Evolutionary conservation across 768 basidiomycete species (phyloP).

Genomic region (Mycena rebaudengoi): DNA sequence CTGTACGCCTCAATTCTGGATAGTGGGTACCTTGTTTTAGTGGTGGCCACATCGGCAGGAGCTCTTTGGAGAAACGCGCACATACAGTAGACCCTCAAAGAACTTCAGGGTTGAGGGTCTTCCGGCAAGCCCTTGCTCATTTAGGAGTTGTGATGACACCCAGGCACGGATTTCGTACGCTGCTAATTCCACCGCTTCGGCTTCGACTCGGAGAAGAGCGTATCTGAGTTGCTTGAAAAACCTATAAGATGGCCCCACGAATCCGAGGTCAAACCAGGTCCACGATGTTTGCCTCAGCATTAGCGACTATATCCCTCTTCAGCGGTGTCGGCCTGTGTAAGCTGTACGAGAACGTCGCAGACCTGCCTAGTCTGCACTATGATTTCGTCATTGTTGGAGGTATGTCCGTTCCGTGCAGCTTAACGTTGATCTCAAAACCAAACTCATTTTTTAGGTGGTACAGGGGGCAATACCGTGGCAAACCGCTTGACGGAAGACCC

Average conservation of each 20-base stretch:
- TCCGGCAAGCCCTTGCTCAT: too few species aligned
- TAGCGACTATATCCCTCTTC: background rate
- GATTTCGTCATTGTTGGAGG: conserved; percentile 3
- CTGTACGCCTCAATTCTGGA: too few species aligned
- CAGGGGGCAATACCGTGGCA: background rate
- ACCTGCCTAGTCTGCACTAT: background rate
- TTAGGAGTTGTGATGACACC: too few species aligned
- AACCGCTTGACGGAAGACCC: background rate
- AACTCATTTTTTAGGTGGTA: background rate
- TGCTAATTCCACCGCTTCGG: too few species aligned
- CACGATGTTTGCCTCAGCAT: background rate
- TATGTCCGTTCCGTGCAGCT: background rate
- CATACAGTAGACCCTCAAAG: too few species aligned
- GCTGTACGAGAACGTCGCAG: background rate
- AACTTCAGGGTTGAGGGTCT: too few species aligned
- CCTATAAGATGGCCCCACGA: background rate
- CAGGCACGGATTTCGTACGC: too few species aligned
- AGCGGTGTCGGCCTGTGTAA: background rate
- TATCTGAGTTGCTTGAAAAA: too few species aligned
- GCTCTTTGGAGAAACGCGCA: too few species aligned
- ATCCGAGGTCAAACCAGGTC: background rate
- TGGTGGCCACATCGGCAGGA: too few species aligned
- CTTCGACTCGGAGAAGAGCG: too few species aligned
- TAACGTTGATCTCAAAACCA: background rate
- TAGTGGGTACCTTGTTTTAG: too few species aligned